Evolutionary conservation across 306 rosid genomes (phyloP).

Genomic region (Castanopsis chinensis): DNA sequence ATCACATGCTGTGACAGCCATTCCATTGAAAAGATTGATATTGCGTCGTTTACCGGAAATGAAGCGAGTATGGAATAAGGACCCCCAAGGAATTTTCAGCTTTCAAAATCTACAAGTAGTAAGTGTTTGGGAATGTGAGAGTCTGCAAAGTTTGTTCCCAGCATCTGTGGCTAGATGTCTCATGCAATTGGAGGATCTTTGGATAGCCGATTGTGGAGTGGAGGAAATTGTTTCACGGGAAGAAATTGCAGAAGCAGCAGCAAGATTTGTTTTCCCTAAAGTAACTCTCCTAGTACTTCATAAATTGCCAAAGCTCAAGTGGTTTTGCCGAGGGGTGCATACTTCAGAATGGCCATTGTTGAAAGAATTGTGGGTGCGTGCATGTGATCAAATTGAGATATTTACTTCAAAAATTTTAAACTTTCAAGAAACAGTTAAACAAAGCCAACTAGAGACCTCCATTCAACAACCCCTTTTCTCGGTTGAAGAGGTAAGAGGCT

Average conservation of each 20-base stretch:
- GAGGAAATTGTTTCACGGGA: constrained; percentile 7
- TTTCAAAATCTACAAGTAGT: no score
- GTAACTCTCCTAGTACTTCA: constrained; percentile 2
- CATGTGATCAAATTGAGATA: no score
- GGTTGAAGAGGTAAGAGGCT: constrained; percentile 4
- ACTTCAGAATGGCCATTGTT: background rate
- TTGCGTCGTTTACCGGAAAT: no score
- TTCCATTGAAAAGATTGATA: no score
- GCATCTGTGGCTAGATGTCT: no score
- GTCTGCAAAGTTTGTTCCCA: constrained; percentile 9
- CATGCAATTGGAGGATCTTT: background rate
- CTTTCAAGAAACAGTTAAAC: background rate
- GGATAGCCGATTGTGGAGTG: background rate
- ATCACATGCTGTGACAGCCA: no score
- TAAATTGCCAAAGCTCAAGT: background rate
- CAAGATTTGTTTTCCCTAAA: background rate
- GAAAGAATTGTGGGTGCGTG: no score
- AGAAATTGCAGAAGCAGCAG: background rate
- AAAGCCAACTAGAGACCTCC: background rate
- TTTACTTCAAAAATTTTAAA: background rate
- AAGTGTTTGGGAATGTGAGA: background rate
- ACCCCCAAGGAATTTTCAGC: no score
- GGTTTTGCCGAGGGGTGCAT: background rate
- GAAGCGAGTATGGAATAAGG: no score
- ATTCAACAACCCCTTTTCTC: background rate